Evolutionary conservation across 768 basidiomycete genomes (phyloP).

Genomic region (Lactifluus echinatus): DNA sequence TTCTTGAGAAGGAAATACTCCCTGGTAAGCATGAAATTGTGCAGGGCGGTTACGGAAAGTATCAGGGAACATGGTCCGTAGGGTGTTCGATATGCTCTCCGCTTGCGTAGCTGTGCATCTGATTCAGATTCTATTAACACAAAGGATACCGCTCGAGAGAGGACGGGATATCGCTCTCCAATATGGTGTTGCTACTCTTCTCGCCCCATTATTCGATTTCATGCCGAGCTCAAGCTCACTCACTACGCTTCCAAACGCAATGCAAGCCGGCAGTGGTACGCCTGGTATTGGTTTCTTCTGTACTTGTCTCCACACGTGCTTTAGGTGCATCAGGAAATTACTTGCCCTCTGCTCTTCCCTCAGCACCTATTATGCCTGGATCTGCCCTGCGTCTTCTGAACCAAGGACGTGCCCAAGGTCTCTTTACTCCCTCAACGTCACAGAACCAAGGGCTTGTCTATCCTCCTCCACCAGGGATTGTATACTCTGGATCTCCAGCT

Average conservation of each 20-base stretch:
- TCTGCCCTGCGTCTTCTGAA: constrained; percentile 77
- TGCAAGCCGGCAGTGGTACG: constrained; percentile 20
- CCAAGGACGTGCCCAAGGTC: constrained; percentile 78
- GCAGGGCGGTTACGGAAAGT: constrained; percentile 98
- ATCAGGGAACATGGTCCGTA: constrained; percentile 94
- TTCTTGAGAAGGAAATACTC: constrained; percentile 92
- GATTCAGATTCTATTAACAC: background rate
- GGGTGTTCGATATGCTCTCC: background rate
- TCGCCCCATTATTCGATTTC: constrained; percentile 90
- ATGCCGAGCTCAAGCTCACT: constrained; percentile 68
- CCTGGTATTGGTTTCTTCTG: background rate
- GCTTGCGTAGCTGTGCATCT: constrained; percentile 1
- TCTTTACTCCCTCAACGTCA: constrained; percentile 81
- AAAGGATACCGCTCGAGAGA: constrained; percentile 91
- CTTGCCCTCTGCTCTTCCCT: constrained; percentile 40
- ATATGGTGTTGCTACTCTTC: constrained; percentile 82
- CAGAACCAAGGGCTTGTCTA: constrained; percentile 37
- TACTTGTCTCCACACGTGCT: background rate
- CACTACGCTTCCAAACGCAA: constrained; percentile 46
- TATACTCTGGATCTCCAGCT: constrained; percentile 47
- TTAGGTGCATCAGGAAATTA: constrained; percentile 18
- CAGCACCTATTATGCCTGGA: constrained; percentile 82
- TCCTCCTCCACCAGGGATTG: constrained; percentile 43
- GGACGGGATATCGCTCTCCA: constrained; percentile 89
- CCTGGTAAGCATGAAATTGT: constrained; percentile 96